A percentile compares a stretch with the other conserved stretches of the same genome.
These are phyloP conservation scores for Tubosaeta sp. DNA, from an alignment of 768 basidiomycete genomes.

Conservation along the genomic window DNA sequence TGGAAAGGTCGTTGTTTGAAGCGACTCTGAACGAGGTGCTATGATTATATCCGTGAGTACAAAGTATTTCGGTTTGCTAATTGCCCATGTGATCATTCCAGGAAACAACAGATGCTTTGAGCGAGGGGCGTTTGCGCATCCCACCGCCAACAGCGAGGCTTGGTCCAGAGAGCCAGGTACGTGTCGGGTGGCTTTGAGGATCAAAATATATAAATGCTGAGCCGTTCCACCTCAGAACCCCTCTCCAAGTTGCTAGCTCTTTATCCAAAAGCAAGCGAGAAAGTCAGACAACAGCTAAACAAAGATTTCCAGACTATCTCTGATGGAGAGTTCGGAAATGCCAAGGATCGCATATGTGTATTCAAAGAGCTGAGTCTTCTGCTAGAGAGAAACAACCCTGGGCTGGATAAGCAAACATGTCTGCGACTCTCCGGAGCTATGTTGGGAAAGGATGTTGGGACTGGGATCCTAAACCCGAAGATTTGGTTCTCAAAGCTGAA, in stretches of 20 bases:
- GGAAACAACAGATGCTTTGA: slow-evolving; percentile 14
- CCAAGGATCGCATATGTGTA: neutral
- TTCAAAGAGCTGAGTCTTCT: neutral
- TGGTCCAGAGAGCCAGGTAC: slow-evolving; percentile 2
- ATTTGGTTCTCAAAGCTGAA: too few relatives aligned
- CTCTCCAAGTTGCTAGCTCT: neutral
- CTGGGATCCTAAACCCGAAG: too few relatives aligned
- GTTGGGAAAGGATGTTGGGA: slow-evolving; percentile 2
- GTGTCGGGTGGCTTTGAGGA: neutral
- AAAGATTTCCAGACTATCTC: slow-evolving; percentile 3
- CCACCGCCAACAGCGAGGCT: neutral
- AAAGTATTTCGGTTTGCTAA: too few relatives aligned
- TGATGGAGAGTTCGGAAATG: too few relatives aligned
- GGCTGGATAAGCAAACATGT: neutral
- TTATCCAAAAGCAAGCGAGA: slow-evolving; percentile 12
- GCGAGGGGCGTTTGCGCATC: slow-evolving; percentile 5
- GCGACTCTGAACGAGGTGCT: slow-evolving; percentile 16
- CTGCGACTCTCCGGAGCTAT: neutral
- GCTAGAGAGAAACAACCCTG: neutral
- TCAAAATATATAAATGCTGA: neutral
- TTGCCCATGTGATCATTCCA: neutral
- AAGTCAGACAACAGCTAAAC: neutral
- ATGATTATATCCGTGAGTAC: too few relatives aligned
- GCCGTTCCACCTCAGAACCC: too few relatives aligned
- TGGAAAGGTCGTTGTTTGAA: slow-evolving; percentile 21